phyloP scores from a whole-genome alignment of 2,329 filamentous ascomycete genomes.

The Aspergillus chevalieri region DNA sequence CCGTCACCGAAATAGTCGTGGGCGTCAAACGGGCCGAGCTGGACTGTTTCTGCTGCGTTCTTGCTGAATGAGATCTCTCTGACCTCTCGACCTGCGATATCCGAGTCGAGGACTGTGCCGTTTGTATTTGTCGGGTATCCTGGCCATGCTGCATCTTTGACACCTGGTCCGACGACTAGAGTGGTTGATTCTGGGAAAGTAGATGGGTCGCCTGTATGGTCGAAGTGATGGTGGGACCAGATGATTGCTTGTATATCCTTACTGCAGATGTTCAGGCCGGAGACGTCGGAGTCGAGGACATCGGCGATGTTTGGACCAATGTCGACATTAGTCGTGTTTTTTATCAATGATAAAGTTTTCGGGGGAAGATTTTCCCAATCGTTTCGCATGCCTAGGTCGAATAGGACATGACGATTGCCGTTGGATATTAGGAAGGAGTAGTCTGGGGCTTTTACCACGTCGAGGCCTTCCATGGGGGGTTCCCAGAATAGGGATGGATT shows the following conservation, averaged over 20 bases:
- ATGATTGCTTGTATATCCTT: neutral
- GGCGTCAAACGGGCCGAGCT: constrained; percentile 8
- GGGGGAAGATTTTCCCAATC: neutral
- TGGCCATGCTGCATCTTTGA: constrained; percentile 2
- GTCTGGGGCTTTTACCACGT: neutral
- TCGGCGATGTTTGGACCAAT: neutral
- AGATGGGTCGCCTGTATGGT: constrained; percentile 12
- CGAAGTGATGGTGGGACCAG: constrained; percentile 15
- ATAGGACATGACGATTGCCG: neutral
- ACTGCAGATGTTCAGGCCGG: neutral
- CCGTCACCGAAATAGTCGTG: constrained; percentile 51
- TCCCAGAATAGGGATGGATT: too few relatives aligned
- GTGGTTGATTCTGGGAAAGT: constrained; percentile 7
- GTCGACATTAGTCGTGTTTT: neutral
- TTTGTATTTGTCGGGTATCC: constrained; percentile 2
- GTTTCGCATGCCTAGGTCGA: neutral
- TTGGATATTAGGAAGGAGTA: neutral
- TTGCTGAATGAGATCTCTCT: neutral
- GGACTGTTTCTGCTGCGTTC: neutral
- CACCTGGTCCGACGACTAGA: constrained; percentile 7
- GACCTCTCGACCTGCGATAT: neutral
- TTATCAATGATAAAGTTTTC: neutral
- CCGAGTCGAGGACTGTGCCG: neutral
- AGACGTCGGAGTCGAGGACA: neutral
- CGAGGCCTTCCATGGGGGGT: too few relatives aligned